Evolutionary conservation across 768 basidiomycete genomes (phyloP).

Genomic region (Amanita subjunquillea): DNA sequence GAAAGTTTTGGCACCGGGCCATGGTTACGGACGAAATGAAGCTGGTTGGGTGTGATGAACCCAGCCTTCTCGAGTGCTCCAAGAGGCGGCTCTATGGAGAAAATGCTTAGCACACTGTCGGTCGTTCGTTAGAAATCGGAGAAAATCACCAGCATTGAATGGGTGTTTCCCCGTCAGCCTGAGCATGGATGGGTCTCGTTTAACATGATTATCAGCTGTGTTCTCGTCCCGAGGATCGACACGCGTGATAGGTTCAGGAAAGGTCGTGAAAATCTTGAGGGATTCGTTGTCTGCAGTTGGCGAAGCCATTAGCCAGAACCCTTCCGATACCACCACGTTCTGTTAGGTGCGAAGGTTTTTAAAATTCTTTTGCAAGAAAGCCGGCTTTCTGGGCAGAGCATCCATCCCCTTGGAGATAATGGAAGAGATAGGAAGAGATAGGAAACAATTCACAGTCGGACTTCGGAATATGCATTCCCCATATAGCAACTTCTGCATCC

Average conservation of each 20-base stretch:
- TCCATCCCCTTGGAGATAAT: background rate
- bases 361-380: background rate
- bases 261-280: background rate
- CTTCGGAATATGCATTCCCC: no score
- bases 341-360: background rate
- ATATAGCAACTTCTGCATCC: background rate
- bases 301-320: background rate
- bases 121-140: constrained; percentile 28
- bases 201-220: constrained; percentile 19
- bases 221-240: constrained; percentile 1
- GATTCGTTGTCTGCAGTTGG: background rate
- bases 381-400: background rate
- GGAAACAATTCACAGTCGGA: background rate
- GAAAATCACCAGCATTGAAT: constrained; percentile 44
- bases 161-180: constrained; percentile 52
- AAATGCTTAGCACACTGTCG: constrained; percentile 8
- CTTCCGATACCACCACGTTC: background rate
- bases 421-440: no score
- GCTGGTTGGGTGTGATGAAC: constrained; percentile 42
- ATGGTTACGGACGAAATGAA: constrained; percentile 56
- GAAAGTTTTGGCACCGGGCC: constrained; percentile 44
- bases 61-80: constrained; percentile 16
- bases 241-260: background rate
- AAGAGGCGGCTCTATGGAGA: background rate
- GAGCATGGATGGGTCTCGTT: constrained; percentile 26